Conservation (phyloP, 2,329 filamentous ascomycete species). For the Stromatinia cepivora region DNA sequence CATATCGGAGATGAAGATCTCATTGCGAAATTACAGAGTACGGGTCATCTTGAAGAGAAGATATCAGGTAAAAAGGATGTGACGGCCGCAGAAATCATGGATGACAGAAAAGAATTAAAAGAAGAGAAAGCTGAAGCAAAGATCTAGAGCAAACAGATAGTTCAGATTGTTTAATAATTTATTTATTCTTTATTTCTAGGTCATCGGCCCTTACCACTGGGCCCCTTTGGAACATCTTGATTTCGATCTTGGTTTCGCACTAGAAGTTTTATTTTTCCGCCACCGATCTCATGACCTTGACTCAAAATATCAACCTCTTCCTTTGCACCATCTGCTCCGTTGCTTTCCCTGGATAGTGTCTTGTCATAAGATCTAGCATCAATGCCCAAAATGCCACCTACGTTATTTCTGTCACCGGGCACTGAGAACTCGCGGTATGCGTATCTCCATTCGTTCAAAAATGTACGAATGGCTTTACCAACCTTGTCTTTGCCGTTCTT, state of each 20-base stretch:
- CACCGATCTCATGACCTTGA: slow-evolving; percentile 67
- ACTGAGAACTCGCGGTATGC: slow-evolving; percentile 95
- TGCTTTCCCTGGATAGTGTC: slow-evolving; percentile 52
- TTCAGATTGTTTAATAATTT: slow-evolving; percentile 33
- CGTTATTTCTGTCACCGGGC: slow-evolving; percentile 81
- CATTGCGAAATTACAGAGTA: slow-evolving; percentile 55
- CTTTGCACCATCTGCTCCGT: slow-evolving; percentile 37
- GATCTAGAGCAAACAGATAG: slow-evolving; percentile 20
- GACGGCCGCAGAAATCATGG: slow-evolving; percentile 51
- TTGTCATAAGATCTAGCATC: slow-evolving; percentile 69
- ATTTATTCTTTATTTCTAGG: slow-evolving; percentile 34
- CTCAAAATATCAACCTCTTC: slow-evolving; percentile 57
- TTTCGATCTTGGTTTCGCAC: slow-evolving; percentile 49
- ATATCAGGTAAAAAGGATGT: slow-evolving; percentile 52
- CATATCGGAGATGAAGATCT: slow-evolving; percentile 58
- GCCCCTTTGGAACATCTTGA: slow-evolving; percentile 37
- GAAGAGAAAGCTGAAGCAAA: slow-evolving; percentile 21
- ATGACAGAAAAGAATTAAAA: slow-evolving; percentile 30
- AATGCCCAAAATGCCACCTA: slow-evolving; percentile 74
- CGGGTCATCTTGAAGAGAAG: slow-evolving; percentile 55
- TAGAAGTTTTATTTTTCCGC: slow-evolving; percentile 61
- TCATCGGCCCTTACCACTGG: slow-evolving; percentile 36
- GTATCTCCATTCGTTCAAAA: slow-evolving; percentile 94
- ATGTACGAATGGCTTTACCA: slow-evolving; percentile 86
- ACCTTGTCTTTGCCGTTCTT: slow-evolving; percentile 99